Percentiles rank a stretch among this genome's conserved stretches.
These are phyloP conservation scores for Pestalotiopsis fici DNA, from an alignment of 2,329 filamentous ascomycete species.

Conservation along the genomic window DNA sequence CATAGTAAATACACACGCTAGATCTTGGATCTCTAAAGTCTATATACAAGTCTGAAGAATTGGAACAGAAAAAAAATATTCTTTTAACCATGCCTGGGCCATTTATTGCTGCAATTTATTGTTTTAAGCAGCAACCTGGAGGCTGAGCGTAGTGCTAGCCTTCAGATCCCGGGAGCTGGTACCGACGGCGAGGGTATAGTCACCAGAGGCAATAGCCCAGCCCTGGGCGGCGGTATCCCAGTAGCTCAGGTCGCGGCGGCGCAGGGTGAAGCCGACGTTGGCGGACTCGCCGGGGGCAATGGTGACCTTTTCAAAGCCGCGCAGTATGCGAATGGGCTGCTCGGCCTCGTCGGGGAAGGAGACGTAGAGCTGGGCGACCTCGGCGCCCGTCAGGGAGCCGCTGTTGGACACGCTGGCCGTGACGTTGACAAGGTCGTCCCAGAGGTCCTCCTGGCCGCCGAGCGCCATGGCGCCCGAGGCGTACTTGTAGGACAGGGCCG, in stretches of 20 bases:
- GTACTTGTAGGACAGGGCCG: conserved; percentile 40
- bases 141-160: not conserved
- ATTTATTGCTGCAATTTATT: not conserved
- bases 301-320: conserved; percentile 63
- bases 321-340: conserved; percentile 49
- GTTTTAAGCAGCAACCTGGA: not conserved
- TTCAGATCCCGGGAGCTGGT: not conserved
- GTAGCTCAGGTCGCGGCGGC: conserved; percentile 62
- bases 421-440: conserved; percentile 51
- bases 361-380: conserved; percentile 60
- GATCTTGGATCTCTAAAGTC: not conserved
- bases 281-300: conserved; percentile 48
- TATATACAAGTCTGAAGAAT: not conserved
- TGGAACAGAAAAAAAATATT: not conserved
- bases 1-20: not conserved
- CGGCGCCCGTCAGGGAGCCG: conserved; percentile 49
- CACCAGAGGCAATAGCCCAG: conserved; percentile 53
- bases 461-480: conserved; percentile 45
- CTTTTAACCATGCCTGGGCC: not conserved
- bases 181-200: conserved; percentile 10
- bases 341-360: conserved; percentile 43
- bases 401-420: conserved; percentile 53
- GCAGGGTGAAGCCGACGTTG: conserved; percentile 54
- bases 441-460: conserved; percentile 58
- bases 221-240: conserved; percentile 62